These are phyloP conservation scores for Jamesozyma jinghongensis DNA, from an alignment of 805 yeast genomes.

Conservation along the genomic window DNA sequence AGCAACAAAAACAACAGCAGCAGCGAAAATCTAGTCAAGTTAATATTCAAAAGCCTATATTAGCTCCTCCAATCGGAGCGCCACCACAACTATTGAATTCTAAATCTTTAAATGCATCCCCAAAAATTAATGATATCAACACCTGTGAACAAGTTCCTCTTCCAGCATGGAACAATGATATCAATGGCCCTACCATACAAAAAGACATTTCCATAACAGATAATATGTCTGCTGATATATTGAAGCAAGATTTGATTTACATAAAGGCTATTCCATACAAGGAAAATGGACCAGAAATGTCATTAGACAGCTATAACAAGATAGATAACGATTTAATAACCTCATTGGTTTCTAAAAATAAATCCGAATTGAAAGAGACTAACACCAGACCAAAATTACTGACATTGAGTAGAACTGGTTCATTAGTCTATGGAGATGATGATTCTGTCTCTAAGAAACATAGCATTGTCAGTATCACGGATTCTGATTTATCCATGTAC, in stretches of 20 bases:
- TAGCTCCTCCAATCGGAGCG: too few species aligned
- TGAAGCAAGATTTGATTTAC: constrained; percentile 23
- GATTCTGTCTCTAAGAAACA: not conserved
- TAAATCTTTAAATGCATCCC: too few species aligned
- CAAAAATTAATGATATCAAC: not conserved
- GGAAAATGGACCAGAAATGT: constrained; percentile 20
- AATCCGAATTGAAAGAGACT: constrained; percentile 6
- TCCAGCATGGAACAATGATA: too few species aligned
- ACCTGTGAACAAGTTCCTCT: too few species aligned
- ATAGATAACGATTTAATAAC: constrained; percentile 24
- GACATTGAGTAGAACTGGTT: constrained; percentile 16
- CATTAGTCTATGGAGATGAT: constrained; percentile 11
- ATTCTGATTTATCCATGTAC: constrained; percentile 58
- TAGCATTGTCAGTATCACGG: constrained; percentile 27
- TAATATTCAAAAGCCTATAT: too few species aligned
- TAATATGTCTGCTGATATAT: constrained; percentile 1
- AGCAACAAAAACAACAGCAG: too few species aligned
- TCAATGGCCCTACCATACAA: too few species aligned
- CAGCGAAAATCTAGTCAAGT: too few species aligned
- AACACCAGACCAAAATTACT: constrained; percentile 10
- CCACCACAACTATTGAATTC: too few species aligned
- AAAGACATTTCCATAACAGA: too few species aligned
- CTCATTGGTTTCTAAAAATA: constrained; percentile 13
- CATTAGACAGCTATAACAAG: constrained; percentile 15
- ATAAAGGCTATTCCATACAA: constrained; percentile 23